Evolutionary conservation across 192 early-diverging fungal genomes (phyloP).

Genomic region (Bifiguratus adelaidae): DNA sequence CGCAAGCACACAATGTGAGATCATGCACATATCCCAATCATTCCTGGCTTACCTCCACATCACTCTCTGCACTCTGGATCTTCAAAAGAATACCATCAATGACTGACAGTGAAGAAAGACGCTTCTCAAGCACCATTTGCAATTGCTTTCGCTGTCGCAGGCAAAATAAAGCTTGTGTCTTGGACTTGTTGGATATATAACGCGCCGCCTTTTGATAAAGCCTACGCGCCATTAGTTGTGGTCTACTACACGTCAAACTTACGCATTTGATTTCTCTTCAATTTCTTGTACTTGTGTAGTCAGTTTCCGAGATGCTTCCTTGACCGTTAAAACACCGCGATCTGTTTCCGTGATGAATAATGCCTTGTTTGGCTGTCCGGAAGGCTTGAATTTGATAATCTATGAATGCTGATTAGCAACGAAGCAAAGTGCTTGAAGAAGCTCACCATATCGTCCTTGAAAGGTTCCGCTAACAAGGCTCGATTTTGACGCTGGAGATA

Average conservation of each 20-base stretch:
- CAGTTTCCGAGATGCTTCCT: conserved; percentile 33
- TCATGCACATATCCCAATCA: background rate
- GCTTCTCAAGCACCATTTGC: conserved; percentile 38
- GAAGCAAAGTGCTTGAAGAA: too few species aligned
- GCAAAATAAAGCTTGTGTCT: conserved; percentile 38
- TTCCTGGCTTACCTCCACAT: conserved; percentile 33
- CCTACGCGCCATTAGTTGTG: too few species aligned
- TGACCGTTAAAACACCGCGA: conserved; percentile 43
- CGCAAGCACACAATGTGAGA: background rate
- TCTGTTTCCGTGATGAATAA: conserved; percentile 45
- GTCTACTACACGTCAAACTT: too few species aligned
- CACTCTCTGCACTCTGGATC: conserved; percentile 50
- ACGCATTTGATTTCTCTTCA: conserved; percentile 43
- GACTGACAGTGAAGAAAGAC: conserved; percentile 41
- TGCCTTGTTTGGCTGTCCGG: too few species aligned
- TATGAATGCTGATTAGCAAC: too few species aligned
- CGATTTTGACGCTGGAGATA: conserved; percentile 10
- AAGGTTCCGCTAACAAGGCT: conserved; percentile 4
- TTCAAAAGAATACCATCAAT: conserved; percentile 48
- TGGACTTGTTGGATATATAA: too few species aligned
- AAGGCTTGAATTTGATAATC: conserved; percentile 15
- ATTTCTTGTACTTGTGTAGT: conserved; percentile 44
- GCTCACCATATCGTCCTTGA: background rate
- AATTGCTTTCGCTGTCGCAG: conserved; percentile 41
- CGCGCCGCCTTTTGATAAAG: too few species aligned